Base-by-base conservation (phyloP, 805 yeast species). In the Kazachstania psychrophila region DNA sequence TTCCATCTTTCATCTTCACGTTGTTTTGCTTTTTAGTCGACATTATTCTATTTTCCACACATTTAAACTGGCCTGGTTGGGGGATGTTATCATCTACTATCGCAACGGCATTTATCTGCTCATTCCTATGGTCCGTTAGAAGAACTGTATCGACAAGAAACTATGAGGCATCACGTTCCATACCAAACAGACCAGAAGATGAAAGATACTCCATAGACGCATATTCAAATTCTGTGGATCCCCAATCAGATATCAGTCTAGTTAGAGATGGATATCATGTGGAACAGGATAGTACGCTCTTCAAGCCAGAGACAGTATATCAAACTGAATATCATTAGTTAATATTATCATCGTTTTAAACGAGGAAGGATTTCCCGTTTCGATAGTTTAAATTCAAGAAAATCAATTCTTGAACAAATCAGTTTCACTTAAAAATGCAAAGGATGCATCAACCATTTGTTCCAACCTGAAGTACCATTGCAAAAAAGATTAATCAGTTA, bases 41-140 rank as follows among this genome's bases (percentile, higher is more conserved):
- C 55, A 72, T 88, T 26, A 58, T 88, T 28, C 58, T 89, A 34
- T 89, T 89, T 49, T 70, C 79, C 2, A 83, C 88, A 2, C 75
- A 77, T 51, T 61, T 89, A 37, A 70, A 75, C 37, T 87, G 86
- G 77, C 72, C 79, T 31, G 95, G 95, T 18, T 89, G 96, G 96
- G 62, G 81, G 34, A 71, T 83, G 41, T 62, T 88, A 18, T 75
- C 75, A 0, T 73, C 89, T 1, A 73, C 92, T 0, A 71, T 80
- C 2, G 56, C 79, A 23, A 66, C 78, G 31, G 80, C 89, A 0
- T 44, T 79, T 2, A 68, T 75, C 20, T 77, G 85, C 1, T 70
- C 86, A 2, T 54, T 79, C 44, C 59, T 82, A 14, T 85, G 95
- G 55, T 68, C 83, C 36, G 69, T 80, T 65, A 74, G 88, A 51